Evolutionary conservation across 1,284 basidiomycete genomes (phyloP), one percentile per base, ranked within the genome.

Genomic region (Irpex lacteus): DNA sequence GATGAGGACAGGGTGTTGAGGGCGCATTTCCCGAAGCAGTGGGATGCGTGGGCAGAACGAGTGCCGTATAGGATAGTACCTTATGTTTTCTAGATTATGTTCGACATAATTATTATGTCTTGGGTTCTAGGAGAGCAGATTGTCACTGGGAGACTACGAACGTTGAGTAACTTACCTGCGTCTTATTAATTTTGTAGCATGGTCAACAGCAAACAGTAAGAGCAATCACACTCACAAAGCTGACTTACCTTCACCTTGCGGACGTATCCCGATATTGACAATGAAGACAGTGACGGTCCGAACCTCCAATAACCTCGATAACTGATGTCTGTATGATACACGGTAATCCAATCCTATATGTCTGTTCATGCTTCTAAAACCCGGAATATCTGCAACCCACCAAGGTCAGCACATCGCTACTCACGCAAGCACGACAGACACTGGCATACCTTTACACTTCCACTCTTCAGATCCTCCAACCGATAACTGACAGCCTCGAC

Each of bases 381-480:
- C 21, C 73, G 70, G 68, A 67, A 73, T 18, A 74, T 69, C 73
- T 74, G 64, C 6, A 19, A 3, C n/a, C n/a, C 6, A 19, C 2
- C n/a, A 21, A 9, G 1, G 36, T 61, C n/a, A 59, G 55, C 34
- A 32, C 3, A 21, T 9, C 4, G 21, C 34, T 7, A 38, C 8
- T n/a, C 26, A 34, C 38, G 8, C 56, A 32, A 19, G 8, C 19
- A n/a, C 6, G 26, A 4, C 21, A 5, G 36, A 66, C 69, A n/a
- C n/a, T n/a, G n/a, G n/a, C n/a, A 13, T 8, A 93, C 91, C 84
- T 91, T 89, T 52, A 95, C 83, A 55, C 81, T 78, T 9, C 95
- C 95, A 69, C 85, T 90, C 81, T 95, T 96, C 69, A 97, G 74
- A 80, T 97, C 95, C 60, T 97, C 95, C 71, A 96, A 77, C 60